Conservation (phyloP, 495 filamentous ascomycete species). For the Penicillium bialowiezense region DNA sequence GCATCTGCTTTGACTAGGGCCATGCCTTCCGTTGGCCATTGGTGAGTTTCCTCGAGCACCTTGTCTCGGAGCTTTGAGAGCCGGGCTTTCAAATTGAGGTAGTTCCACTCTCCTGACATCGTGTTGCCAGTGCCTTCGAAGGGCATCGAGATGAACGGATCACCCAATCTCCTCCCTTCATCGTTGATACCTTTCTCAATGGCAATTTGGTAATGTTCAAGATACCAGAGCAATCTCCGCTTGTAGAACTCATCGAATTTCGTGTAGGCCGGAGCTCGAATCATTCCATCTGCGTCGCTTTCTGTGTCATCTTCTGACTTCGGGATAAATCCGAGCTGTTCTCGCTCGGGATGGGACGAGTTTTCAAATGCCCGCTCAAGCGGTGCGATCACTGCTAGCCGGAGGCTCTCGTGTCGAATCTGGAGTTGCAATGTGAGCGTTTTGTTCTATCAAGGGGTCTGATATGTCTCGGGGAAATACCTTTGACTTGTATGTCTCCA, state of each 20-base stretch:
- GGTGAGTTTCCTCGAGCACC: constrained; percentile 67
- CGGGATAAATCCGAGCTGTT: neutral
- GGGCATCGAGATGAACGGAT: constrained; percentile 71
- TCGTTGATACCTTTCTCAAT: constrained; percentile 58
- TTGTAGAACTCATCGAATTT: constrained; percentile 91
- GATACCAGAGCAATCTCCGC: constrained; percentile 93
- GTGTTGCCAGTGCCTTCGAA: constrained; percentile 77
- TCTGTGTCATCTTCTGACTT: constrained; percentile 19
- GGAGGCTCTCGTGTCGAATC: constrained; percentile 90
- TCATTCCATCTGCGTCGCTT: constrained; percentile 51
- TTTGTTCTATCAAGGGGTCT: no score
- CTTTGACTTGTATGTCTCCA: constrained; percentile 82
- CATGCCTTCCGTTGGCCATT: constrained; percentile 70
- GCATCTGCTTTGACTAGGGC: constrained; percentile 61
- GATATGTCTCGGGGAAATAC: no score
- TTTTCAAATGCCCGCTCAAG: constrained; percentile 78
- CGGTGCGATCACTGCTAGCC: constrained; percentile 81
- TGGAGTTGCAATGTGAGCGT: constrained; percentile 24
- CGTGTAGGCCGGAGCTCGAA: constrained; percentile 49
- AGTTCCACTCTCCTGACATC: constrained; percentile 89
- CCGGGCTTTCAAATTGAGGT: constrained; percentile 67
- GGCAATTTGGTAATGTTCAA: constrained; percentile 73
- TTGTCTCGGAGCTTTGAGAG: constrained; percentile 61
- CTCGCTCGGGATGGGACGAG: neutral
- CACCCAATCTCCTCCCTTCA: constrained; percentile 48